A percentile compares a stretch with the other conserved stretches of the same genome.
Conservation (phyloP, 148 eudicot species). For the Camellia japonica region DNA sequence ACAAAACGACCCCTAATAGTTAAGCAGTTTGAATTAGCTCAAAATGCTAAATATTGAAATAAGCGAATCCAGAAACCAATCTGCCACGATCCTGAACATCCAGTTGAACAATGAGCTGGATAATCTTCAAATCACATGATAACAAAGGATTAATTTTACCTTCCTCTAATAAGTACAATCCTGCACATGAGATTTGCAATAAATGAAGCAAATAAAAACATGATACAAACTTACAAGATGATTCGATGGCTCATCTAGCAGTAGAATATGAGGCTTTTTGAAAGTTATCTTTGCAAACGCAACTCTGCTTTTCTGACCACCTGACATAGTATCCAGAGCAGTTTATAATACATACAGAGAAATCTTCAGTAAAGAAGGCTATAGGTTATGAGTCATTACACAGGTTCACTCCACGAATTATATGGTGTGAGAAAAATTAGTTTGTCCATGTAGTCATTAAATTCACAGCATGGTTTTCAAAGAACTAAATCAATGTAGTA, state of each 20-base stretch:
- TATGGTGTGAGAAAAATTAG: neutral
- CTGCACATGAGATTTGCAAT: neutral
- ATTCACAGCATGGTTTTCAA: neutral
- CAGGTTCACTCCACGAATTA: neutral
- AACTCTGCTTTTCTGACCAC: conserved; percentile 99
- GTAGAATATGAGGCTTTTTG: conserved; percentile 85
- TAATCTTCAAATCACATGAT: neutral
- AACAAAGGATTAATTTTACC: neutral
- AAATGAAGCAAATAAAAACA: neutral
- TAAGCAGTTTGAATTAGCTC: neutral
- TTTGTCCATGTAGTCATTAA: neutral
- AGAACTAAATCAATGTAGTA: neutral
- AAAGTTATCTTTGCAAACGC: conserved; percentile 99
- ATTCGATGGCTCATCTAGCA: conserved; percentile 98
- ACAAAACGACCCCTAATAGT: too few species aligned
- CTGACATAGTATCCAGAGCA: conserved; percentile 42
- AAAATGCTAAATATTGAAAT: neutral
- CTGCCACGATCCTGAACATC: neutral
- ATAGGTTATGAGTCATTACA: neutral
- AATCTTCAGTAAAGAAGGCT: neutral
- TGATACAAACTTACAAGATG: conserved; percentile 75
- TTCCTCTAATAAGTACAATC: conserved; percentile 3
- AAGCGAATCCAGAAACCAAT: neutral
- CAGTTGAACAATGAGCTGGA: neutral
- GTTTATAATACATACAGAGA: neutral